Evolutionary conservation across 2,329 filamentous ascomycete genomes (phyloP).

Genomic region (Colletotrichum simmondsii): DNA sequence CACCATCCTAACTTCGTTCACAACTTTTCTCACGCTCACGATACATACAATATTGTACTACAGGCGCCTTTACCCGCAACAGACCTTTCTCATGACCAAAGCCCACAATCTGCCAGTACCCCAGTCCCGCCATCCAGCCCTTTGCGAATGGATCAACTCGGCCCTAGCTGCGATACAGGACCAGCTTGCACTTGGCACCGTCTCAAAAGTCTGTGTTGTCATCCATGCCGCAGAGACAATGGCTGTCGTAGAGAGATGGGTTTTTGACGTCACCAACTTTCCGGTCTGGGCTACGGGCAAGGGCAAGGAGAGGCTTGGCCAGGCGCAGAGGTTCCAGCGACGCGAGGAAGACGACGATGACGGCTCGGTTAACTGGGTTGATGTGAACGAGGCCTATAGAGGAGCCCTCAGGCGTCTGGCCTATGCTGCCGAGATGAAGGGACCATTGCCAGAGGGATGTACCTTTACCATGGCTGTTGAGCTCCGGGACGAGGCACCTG

Average conservation of each 20-base stretch:
- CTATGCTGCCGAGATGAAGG: constrained; percentile 67
- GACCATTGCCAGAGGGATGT: constrained; percentile 70
- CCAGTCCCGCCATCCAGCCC: constrained; percentile 85
- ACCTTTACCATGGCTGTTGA: constrained; percentile 84
- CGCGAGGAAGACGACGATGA: constrained; percentile 39
- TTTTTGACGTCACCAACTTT: constrained; percentile 67
- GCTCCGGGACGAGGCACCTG: constrained; percentile 68
- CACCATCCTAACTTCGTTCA: constrained; percentile 75
- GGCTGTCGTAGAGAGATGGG: constrained; percentile 68
- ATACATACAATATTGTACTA: constrained; percentile 90
- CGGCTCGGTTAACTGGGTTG: constrained; percentile 58
- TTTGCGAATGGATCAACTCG: constrained; percentile 87
- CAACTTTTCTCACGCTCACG: constrained; percentile 82
- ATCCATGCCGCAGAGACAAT: constrained; percentile 52
- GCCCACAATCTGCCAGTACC: constrained; percentile 88
- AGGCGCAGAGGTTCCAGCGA: constrained; percentile 37
- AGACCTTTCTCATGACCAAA: constrained; percentile 81
- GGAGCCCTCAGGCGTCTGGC: constrained; percentile 73
- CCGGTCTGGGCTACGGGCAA: constrained; percentile 51
- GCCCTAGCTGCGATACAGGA: constrained; percentile 77
- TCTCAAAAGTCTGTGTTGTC: constrained; percentile 59
- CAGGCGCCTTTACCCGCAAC: constrained; percentile 79
- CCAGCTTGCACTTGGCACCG: constrained; percentile 72
- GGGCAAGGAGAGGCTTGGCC: constrained; percentile 37
- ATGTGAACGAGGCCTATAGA: constrained; percentile 79